Conservation (phyloP, 345 rosid genomes). For the Brassica carinata region DNA sequence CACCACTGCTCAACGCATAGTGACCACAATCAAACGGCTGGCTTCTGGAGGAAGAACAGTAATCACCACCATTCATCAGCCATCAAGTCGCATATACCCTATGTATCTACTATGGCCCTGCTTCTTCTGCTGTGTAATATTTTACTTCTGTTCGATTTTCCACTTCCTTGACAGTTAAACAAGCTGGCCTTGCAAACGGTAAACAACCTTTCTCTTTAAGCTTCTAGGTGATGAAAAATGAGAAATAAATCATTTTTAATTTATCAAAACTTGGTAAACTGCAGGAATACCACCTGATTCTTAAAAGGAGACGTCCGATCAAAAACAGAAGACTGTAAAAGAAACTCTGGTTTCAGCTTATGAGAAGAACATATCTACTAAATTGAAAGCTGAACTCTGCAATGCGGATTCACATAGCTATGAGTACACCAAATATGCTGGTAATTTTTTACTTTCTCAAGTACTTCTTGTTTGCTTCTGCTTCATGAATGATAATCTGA, state of each 20-base stretch:
- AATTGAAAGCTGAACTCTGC: slow-evolving; percentile 76
- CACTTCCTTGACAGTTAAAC: slow-evolving; percentile 81
- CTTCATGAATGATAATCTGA: not conserved
- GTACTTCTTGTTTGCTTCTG: not conserved
- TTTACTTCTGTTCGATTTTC: slow-evolving; percentile 84
- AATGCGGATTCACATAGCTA: slow-evolving; percentile 50
- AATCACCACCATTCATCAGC: slow-evolving; percentile 95
- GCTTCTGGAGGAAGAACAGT: slow-evolving; percentile 88
- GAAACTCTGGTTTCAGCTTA: slow-evolving; percentile 77
- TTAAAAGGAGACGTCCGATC: slow-evolving; percentile 63
- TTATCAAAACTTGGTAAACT: not conserved
- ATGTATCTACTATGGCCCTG: slow-evolving; percentile 94
- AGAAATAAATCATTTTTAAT: not conserved
- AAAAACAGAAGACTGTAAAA: slow-evolving; percentile 71
- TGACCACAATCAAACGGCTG: slow-evolving; percentile 75
- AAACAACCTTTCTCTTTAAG: slow-evolving; percentile 35
- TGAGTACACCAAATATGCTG: slow-evolving; percentile 53
- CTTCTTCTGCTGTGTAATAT: slow-evolving; percentile 84
- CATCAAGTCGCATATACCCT: slow-evolving; percentile 90
- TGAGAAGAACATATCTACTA: slow-evolving; percentile 73
- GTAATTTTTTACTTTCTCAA: slow-evolving; percentile 39
- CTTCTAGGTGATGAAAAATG: slow-evolving; percentile 10
- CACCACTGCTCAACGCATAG: slow-evolving; percentile 83
- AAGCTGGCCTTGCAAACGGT: slow-evolving; percentile 99
- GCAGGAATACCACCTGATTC: slow-evolving; percentile 77